phyloP scores from a whole-genome alignment of 1,284 basidiomycete genomes.

The Ceratobasidium sp. region DNA sequence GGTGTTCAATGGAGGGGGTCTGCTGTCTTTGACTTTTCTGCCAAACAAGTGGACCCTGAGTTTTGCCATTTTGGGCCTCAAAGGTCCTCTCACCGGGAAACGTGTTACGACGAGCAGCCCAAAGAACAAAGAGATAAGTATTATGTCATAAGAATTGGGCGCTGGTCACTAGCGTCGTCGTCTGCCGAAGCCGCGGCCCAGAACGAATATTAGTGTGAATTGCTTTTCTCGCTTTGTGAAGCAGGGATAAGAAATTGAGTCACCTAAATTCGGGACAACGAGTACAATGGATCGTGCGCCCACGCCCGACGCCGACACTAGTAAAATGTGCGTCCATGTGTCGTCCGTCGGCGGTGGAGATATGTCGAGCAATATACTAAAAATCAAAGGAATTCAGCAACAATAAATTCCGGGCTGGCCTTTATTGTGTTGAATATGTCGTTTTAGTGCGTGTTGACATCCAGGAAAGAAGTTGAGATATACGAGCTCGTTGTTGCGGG shows the following conservation, averaged over 20 bases:
- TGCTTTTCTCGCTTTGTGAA: not conserved
- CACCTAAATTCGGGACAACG: not conserved
- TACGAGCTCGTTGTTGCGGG: too few relatives aligned
- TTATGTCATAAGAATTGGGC: slow-evolving; percentile 15
- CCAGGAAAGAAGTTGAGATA: too few relatives aligned
- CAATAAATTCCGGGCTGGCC: too few relatives aligned
- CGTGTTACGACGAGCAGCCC: slow-evolving; percentile 23
- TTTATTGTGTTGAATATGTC: too few relatives aligned
- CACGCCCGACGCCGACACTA: not conserved
- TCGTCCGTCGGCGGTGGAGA: too few relatives aligned
- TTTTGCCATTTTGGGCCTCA: not conserved
- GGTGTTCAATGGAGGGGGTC: slow-evolving; percentile 28
- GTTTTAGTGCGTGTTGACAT: too few relatives aligned
- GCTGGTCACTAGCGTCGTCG: not conserved
- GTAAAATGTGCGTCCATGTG: too few relatives aligned
- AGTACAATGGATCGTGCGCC: slow-evolving; percentile 34
- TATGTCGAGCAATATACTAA: too few relatives aligned
- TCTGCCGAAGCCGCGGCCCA: not conserved
- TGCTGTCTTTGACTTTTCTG: slow-evolving; percentile 13
- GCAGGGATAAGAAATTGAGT: slow-evolving; percentile 3
- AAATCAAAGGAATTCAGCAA: too few relatives aligned
- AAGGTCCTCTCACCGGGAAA: slow-evolving; percentile 32
- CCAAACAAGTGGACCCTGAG: slow-evolving; percentile 31
- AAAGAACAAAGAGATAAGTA: slow-evolving; percentile 34
- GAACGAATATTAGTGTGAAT: slow-evolving; percentile 5